Base-by-base conservation (phyloP, 192 early-diverging fungal species). In the Coemansia sp. region DNA sequence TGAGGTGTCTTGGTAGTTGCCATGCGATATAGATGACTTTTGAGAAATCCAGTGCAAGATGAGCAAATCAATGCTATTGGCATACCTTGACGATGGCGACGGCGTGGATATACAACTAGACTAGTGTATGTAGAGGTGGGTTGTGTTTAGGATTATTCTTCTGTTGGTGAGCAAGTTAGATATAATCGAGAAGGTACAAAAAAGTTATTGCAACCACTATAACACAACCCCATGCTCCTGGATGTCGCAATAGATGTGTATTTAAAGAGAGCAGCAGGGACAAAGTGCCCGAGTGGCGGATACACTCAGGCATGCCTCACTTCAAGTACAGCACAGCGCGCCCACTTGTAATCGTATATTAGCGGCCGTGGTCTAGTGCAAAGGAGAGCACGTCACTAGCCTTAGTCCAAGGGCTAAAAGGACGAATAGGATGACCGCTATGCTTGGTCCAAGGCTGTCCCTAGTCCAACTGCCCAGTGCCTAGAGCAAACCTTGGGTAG, bases 201-300 rank as follows among this genome's bases (percentile, higher is more conserved):
- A 31, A 53, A 27, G 50, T 25, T 23, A 25, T 14, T 14, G 0
- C 51, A 29, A 5, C 46, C 17, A 10, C 11, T 14, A 5, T 12
- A 53, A 6, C 10, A 29, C 11, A 53, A 9, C 10, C 12, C 25
- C 55, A 58, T 58, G 29, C 29, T 58, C 55, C 29, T 31, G 29
- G 55, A 34, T 31, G 15, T 31, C 55, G 2, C 29, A 10, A 58
- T 58, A 15, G 12, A 17, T 31, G 55, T n/a, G 55, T 58, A 58
- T 58, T 32, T 58, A 58, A 58, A 58, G 55, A 31, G 29, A 53
- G 51, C 51, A 53, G 46, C 46, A 23, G 19, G 46, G 9, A n/a
- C n/a, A 48, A 48, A 48, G 19, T 48, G 46, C 19, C 46, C n/a
- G 46, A 48, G n/a, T 34, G 34, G 34, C 19, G 19, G 46, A 48